Evolutionary conservation across 1,284 basidiomycete species (phyloP).

Genomic region (Exsudoporus floridanus): DNA sequence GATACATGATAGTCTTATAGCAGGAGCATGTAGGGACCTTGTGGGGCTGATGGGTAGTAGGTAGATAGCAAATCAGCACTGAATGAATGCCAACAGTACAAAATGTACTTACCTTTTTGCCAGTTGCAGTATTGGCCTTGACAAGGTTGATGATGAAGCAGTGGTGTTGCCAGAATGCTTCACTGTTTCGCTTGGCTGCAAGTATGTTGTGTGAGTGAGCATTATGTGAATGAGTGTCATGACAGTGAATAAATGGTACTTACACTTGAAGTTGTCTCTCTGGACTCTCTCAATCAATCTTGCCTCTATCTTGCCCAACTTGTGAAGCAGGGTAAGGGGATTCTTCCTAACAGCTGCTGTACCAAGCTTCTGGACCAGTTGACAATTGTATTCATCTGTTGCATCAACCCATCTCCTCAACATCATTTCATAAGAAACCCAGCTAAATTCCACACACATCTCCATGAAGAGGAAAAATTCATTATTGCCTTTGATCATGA

Average conservation of each 20-base stretch:
- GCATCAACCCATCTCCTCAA: too few species aligned
- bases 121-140: not conserved
- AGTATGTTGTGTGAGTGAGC: not conserved
- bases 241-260: not conserved
- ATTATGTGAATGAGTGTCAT: not conserved
- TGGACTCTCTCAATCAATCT: not conserved
- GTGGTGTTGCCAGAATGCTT: not conserved
- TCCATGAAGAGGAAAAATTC: too few species aligned
- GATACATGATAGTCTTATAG: too few species aligned
- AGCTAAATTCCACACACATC: too few species aligned
- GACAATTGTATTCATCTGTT: not conserved
- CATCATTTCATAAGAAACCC: too few species aligned
- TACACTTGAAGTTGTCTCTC: not conserved
- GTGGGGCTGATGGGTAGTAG: too few species aligned
- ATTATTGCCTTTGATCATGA: too few species aligned
- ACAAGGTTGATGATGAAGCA: not conserved
- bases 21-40: too few species aligned
- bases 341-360: not conserved
- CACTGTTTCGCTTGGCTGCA: not conserved
- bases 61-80: too few species aligned
- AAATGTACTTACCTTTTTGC: not conserved
- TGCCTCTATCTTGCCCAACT: not conserved
- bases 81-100: not conserved
- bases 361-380: not conserved
- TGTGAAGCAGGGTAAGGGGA: not conserved